phyloP scores from a whole-genome alignment of 768 basidiomycete genomes.

The Suillus lakei region DNA sequence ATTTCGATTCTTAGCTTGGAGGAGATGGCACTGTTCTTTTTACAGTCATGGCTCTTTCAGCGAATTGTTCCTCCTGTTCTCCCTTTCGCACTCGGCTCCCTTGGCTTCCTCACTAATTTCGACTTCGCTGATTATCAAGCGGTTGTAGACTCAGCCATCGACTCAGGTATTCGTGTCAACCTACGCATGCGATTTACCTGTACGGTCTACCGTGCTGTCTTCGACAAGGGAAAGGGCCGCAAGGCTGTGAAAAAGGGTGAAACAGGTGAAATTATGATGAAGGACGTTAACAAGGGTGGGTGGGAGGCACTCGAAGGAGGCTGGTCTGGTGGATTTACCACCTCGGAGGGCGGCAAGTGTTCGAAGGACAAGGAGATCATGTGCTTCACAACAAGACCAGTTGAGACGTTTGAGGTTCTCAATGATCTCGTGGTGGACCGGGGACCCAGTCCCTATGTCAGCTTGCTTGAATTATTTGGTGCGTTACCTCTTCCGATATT shows the following conservation, averaged over 20 bases:
- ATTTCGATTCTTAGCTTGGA: slow-evolving; percentile 67
- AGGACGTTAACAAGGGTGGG: slow-evolving; percentile 84
- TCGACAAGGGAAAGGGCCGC: slow-evolving; percentile 66
- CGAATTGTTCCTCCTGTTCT: slow-evolving; percentile 98
- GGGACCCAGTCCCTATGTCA: slow-evolving; percentile 97
- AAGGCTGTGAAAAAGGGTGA: slow-evolving; percentile 92
- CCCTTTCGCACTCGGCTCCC: slow-evolving; percentile 94
- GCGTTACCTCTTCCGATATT: slow-evolving; percentile 32
- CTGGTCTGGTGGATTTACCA: slow-evolving; percentile 49
- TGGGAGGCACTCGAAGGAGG: slow-evolving; percentile 97
- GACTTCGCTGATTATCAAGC: slow-evolving; percentile 86
- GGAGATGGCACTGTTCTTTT: slow-evolving; percentile 99
- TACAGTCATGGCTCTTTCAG: slow-evolving; percentile 99
- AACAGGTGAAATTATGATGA: slow-evolving; percentile 98
- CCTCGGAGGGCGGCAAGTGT: slow-evolving; percentile 49
- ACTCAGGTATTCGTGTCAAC: slow-evolving; percentile 95
- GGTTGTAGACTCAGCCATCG: slow-evolving; percentile 87
- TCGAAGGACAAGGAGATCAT: slow-evolving; percentile 94
- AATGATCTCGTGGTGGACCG: slow-evolving; percentile 98
- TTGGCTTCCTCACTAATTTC: slow-evolving; percentile 98
- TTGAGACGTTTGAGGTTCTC: slow-evolving; percentile 93
- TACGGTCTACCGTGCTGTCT: slow-evolving; percentile 93
- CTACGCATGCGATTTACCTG: slow-evolving; percentile 99
- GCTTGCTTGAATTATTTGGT: slow-evolving; percentile 96
- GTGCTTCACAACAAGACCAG: slow-evolving; percentile 95